A percentile compares a stretch with the other conserved stretches of the same genome.
Conservation (phyloP, 2,329 filamentous ascomycete species). For the Daldinia eschscholtzii region DNA sequence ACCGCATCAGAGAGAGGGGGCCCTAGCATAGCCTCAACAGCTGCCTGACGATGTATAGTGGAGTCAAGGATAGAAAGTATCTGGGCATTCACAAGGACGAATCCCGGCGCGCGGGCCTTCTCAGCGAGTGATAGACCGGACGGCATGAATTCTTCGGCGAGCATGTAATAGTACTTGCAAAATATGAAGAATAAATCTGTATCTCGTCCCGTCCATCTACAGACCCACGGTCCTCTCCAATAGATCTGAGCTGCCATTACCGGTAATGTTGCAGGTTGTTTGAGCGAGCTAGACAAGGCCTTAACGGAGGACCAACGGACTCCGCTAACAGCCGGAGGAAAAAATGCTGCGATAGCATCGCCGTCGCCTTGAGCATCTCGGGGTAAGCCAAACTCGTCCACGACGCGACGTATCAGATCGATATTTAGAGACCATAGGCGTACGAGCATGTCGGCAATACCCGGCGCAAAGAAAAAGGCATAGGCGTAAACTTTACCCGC, state of each 20-base stretch:
- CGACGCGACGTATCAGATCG: conserved; percentile 76
- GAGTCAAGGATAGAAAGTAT: conserved; percentile 83
- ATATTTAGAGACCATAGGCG: conserved; percentile 82
- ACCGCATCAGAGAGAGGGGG: conserved; percentile 61
- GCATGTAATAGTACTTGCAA: conserved; percentile 85
- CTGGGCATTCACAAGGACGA: conserved; percentile 85
- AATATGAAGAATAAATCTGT: conserved; percentile 94
- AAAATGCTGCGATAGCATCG: conserved; percentile 75
- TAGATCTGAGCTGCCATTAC: conserved; percentile 78
- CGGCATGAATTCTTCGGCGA: conserved; percentile 80
- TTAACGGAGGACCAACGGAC: conserved; percentile 68
- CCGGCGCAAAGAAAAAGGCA: conserved; percentile 92
- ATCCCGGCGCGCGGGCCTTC: conserved; percentile 77
- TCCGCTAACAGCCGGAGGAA: conserved; percentile 74
- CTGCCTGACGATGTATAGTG: conserved; percentile 82
- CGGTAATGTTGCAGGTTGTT: conserved; percentile 73
- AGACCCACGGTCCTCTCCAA: conserved; percentile 88
- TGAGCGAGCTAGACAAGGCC: conserved; percentile 67
- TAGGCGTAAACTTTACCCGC: conserved; percentile 92
- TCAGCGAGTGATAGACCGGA: conserved; percentile 64
- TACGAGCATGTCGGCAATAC: conserved; percentile 84
- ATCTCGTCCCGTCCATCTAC: conserved; percentile 87
- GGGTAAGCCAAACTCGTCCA: conserved; percentile 76
- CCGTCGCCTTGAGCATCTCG: conserved; percentile 68
- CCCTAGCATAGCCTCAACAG: conserved; percentile 60